Conservation (phyloP, 345 rosid genomes). For the Passiflora organensis region DNA sequence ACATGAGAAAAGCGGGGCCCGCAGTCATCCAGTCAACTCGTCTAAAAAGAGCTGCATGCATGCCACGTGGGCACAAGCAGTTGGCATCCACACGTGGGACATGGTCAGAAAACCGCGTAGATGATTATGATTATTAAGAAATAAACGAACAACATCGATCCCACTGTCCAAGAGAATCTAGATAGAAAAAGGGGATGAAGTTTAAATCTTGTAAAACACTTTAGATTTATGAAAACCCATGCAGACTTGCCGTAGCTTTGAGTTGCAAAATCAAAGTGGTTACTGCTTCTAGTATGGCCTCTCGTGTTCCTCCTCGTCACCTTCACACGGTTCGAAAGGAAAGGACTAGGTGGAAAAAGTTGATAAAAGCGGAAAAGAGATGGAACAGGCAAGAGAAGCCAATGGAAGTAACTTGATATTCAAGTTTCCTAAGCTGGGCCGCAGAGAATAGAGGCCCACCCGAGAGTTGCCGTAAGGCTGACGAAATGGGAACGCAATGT, state of each 20-base stretch:
- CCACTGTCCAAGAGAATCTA: constrained; percentile 16
- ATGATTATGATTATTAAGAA: neutral
- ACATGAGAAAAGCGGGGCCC: constrained; percentile 12
- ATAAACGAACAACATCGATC: neutral
- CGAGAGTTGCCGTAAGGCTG: constrained; percentile 42
- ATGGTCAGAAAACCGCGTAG: constrained; percentile 34
- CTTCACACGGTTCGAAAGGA: constrained; percentile 15
- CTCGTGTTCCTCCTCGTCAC: neutral
- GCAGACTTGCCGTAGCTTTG: too few species aligned
- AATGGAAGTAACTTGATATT: constrained; percentile 17
- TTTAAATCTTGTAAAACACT: too few species aligned
- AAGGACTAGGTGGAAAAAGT: constrained; percentile 26
- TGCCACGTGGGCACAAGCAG: constrained; percentile 29
- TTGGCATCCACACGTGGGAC: constrained; percentile 26
- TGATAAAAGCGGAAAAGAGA: constrained; percentile 11
- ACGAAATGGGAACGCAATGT: constrained; percentile 54
- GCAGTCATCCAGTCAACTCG: neutral
- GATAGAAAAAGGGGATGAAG: too few species aligned
- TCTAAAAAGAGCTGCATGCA: constrained; percentile 2
- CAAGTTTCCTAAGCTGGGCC: constrained; percentile 30
- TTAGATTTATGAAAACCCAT: too few species aligned
- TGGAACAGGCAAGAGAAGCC: neutral
- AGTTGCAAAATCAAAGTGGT: too few species aligned
- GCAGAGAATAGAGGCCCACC: constrained; percentile 33
- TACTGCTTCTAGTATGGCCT: neutral